Evolutionary conservation across 768 basidiomycete genomes (phyloP).

Genomic region (Psilocybe tampanensis): DNA sequence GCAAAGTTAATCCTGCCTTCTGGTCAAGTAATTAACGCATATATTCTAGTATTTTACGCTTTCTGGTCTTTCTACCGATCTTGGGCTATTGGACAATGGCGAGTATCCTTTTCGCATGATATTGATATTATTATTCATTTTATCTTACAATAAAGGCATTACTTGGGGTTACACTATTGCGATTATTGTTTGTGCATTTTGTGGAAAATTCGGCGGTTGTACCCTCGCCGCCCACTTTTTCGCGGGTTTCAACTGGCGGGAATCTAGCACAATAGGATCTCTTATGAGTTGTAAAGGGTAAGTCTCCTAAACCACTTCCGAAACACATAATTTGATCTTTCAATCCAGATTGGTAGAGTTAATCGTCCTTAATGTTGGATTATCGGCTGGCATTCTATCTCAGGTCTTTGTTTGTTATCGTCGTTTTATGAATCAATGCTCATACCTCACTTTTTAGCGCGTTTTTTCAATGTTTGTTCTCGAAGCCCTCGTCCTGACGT

Average conservation of each 20-base stretch:
- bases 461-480: slow-evolving; percentile 97
- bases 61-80: slow-evolving; percentile 87
- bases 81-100: slow-evolving; percentile 83
- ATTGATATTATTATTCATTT: neutral
- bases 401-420: slow-evolving; percentile 31
- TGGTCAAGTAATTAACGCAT: slow-evolving; percentile 5
- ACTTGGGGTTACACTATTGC: slow-evolving; percentile 90
- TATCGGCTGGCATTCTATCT: slow-evolving; percentile 77
- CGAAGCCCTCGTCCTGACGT: slow-evolving; percentile 79
- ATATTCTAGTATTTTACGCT: slow-evolving; percentile 80
- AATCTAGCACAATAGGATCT: slow-evolving; percentile 82
- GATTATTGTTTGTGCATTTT: slow-evolving; percentile 77
- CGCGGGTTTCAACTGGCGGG: slow-evolving; percentile 80
- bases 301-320: slow-evolving; percentile 10
- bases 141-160: slow-evolving; percentile 43
- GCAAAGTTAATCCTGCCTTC: slow-evolving; percentile 14
- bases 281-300: slow-evolving; percentile 97
- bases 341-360: slow-evolving; percentile 76
- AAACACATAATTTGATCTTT: neutral
- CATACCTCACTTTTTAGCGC: slow-evolving; percentile 29
- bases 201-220: slow-evolving; percentile 90
- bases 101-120: slow-evolving; percentile 4
- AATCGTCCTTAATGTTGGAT: slow-evolving; percentile 94
- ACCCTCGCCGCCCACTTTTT: slow-evolving; percentile 62
- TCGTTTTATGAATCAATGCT: neutral